A percentile compares a stretch with the other conserved stretches of the same genome.
Evolutionary conservation across 768 basidiomycete species (phyloP).

Genomic region (Boletus bicolor): DNA sequence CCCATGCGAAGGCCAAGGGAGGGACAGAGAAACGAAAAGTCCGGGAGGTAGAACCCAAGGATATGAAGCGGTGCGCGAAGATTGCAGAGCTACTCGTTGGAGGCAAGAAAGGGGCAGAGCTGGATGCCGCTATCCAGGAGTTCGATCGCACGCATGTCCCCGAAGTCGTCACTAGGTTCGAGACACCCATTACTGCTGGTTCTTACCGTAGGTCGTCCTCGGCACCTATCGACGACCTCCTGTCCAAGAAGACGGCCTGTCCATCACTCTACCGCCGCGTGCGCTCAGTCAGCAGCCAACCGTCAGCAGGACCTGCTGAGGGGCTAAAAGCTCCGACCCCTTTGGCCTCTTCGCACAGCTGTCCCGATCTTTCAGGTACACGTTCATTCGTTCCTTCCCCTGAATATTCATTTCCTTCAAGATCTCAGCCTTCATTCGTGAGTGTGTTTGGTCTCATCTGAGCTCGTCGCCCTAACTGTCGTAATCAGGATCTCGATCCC

Average conservation of each 20-base stretch:
- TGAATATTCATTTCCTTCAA: slow-evolving; percentile 27
- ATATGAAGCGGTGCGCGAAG: slow-evolving; percentile 59
- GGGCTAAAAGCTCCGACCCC: background rate
- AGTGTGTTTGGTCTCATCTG: slow-evolving; percentile 22
- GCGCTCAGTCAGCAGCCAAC: slow-evolving; percentile 28
- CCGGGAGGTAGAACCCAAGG: slow-evolving; percentile 45
- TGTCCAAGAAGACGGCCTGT: slow-evolving; percentile 30
- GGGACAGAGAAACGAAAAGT: slow-evolving; percentile 33
- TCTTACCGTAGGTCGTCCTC: slow-evolving; percentile 69
- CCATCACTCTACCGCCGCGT: slow-evolving; percentile 16
- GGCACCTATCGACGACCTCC: slow-evolving; percentile 46
- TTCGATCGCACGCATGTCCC: slow-evolving; percentile 53
- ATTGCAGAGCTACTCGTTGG: slow-evolving; percentile 64
- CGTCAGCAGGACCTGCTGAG: slow-evolving; percentile 8
- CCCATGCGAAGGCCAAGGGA: slow-evolving; percentile 39
- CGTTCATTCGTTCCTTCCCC: slow-evolving; percentile 35
- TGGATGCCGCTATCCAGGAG: slow-evolving; percentile 60
- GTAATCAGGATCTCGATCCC: slow-evolving; percentile 27
- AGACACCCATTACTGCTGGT: slow-evolving; percentile 69
- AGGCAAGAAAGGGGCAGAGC: slow-evolving; percentile 61
- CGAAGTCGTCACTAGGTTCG: slow-evolving; percentile 68
- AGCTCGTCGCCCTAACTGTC: slow-evolving; percentile 4
- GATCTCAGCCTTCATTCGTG: slow-evolving; percentile 51
- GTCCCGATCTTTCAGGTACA: slow-evolving; percentile 31
- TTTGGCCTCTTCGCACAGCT: slow-evolving; percentile 20